Conservation (phyloP, 441 rosid species). For the Pelargonium australe region DNA sequence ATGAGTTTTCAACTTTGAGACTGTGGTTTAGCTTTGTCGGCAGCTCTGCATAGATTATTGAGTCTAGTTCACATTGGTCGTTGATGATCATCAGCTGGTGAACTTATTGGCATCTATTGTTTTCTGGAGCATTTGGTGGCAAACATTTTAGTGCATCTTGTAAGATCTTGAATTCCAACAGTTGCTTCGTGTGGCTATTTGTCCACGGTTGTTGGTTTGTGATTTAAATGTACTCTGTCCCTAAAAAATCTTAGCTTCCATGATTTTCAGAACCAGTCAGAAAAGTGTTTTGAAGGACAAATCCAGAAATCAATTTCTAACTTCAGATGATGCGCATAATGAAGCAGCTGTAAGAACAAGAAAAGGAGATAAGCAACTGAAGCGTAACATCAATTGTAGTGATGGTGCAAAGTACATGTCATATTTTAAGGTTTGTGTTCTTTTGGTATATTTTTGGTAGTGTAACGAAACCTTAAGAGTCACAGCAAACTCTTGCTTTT, state of each 20-base stretch:
- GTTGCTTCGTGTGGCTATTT: constrained; percentile 6
- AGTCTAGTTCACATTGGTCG: not conserved
- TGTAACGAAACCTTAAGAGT: constrained; percentile 1
- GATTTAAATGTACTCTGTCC: constrained; percentile 14
- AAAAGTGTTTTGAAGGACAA: constrained; percentile 37
- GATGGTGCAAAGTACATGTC: constrained; percentile 93
- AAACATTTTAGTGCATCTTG: not conserved
- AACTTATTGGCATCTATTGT: too few species aligned
- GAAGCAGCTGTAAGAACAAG: constrained; percentile 24
- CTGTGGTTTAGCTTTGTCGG: not conserved
- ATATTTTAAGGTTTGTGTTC: constrained; percentile 60
- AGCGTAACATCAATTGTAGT: constrained; percentile 43
- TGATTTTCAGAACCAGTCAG: constrained; percentile 30
- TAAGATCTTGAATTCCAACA: constrained; percentile 6
- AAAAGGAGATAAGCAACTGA: constrained; percentile 48
- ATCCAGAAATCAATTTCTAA: constrained; percentile 29
- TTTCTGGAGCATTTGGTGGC: constrained; percentile 2
- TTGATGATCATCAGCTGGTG: not conserved
- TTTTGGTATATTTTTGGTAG: constrained; percentile 15
- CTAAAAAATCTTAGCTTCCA: constrained; percentile 17
- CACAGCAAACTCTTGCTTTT: not conserved
- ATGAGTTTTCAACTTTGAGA: not conserved
- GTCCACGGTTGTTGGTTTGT: constrained; percentile 5
- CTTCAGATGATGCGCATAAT: constrained; percentile 32
- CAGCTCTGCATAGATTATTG: not conserved